Conservation (phyloP, 345 rosid species). For the Citrus maxima region DNA sequence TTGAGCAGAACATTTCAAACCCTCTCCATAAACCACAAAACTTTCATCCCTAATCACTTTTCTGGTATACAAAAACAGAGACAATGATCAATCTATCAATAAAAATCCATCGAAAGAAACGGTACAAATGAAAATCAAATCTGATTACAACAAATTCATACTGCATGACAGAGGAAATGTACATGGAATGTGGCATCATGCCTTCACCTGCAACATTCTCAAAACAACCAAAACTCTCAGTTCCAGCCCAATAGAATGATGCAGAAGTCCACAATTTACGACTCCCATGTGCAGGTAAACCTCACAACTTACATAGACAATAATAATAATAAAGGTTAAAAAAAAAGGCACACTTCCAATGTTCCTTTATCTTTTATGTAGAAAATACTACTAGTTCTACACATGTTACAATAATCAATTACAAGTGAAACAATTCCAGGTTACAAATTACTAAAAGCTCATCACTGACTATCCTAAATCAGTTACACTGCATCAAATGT, state of each 20-base stretch:
- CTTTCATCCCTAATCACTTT: background rate
- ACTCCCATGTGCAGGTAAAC: background rate
- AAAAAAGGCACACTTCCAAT: background rate
- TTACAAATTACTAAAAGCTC: constrained; percentile 16
- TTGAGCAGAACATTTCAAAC: background rate
- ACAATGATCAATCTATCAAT: background rate
- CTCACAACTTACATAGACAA: constrained; percentile 5
- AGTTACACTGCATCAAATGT: constrained; percentile 19
- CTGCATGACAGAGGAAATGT: background rate
- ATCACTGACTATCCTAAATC: constrained; percentile 14
- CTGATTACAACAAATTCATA: background rate
- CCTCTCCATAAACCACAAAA: background rate
- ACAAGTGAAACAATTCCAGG: constrained; percentile 14
- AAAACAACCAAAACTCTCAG: constrained; percentile 3
- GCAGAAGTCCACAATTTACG: constrained; percentile 10
- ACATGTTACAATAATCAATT: constrained; percentile 23
- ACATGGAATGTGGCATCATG: background rate
- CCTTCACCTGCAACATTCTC: background rate
- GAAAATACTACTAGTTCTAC: background rate
- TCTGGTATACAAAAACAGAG: background rate
- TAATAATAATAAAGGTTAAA: background rate
- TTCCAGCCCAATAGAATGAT: constrained; percentile 9
- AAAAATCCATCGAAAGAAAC: background rate
- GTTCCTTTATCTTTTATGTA: background rate
- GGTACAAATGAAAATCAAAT: background rate